Percentiles rank a stretch among this genome's conserved stretches.
Evolutionary conservation across 305 asterid species (phyloP).

Genomic region (Striga hermonthica): DNA sequence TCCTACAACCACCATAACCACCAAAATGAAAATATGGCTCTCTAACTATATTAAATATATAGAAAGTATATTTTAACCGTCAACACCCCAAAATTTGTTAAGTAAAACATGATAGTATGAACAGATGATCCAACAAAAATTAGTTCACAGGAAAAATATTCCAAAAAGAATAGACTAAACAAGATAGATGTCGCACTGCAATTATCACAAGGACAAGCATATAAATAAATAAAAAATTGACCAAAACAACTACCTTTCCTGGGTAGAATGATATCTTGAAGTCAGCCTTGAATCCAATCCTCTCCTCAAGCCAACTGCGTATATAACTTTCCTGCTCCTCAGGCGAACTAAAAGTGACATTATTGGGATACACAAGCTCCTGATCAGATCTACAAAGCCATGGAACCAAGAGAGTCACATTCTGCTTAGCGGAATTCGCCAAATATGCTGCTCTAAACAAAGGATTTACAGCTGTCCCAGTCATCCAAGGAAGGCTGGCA

Average conservation of each 20-base stretch:
- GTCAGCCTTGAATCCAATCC: slow-evolving; percentile 87
- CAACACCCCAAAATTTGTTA: background rate
- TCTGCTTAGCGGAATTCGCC: slow-evolving; percentile 77
- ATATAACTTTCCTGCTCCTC: slow-evolving; percentile 92
- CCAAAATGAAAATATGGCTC: background rate
- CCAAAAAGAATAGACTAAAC: background rate
- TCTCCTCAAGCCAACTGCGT: slow-evolving; percentile 91
- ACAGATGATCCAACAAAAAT: slow-evolving; percentile 17
- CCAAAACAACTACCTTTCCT: slow-evolving; percentile 65
- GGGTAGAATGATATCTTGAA: slow-evolving; percentile 97
- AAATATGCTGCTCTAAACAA: slow-evolving; percentile 95
- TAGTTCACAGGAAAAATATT: slow-evolving; percentile 15
- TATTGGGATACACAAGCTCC: slow-evolving; percentile 90
- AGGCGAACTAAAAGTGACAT: slow-evolving; percentile 76
- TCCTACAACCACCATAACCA: background rate
- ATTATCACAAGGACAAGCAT: background rate
- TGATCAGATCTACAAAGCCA: slow-evolving; percentile 97
- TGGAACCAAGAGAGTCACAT: slow-evolving; percentile 92
- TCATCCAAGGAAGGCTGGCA: slow-evolving; percentile 99
- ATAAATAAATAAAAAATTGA: background rate
- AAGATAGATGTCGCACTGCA: no score
- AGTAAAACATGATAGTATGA: slow-evolving; percentile 5
- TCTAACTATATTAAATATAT: background rate
- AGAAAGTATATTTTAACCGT: background rate
- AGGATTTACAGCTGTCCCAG: slow-evolving; percentile 98